Conservation (phyloP, 768 basidiomycete species). For the Collybia nuda region DNA sequence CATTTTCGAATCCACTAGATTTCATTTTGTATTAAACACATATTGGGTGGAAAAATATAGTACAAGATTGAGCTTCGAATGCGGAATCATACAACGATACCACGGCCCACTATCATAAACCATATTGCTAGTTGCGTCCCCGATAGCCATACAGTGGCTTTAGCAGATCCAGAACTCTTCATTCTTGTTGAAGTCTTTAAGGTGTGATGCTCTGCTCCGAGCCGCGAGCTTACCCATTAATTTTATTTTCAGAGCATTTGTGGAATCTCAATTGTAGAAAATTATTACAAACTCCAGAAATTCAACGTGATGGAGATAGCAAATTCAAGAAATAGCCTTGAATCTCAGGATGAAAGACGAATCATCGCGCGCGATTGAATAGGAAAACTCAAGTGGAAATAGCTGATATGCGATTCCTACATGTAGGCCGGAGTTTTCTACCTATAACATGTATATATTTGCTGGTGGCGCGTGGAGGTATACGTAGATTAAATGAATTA, state of each 20-base stretch:
- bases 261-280: slow-evolving; percentile 70
- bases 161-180: slow-evolving; percentile 69
- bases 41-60: slow-evolving; percentile 32
- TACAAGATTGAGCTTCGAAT: slow-evolving; percentile 80
- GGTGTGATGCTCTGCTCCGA: slow-evolving; percentile 33
- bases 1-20: neutral
- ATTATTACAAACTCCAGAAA: slow-evolving; percentile 70
- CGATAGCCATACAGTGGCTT: slow-evolving; percentile 61
- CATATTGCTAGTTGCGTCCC: slow-evolving; percentile 73
- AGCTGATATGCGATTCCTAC: too few relatives aligned
- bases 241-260: slow-evolving; percentile 59
- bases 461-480: too few relatives aligned
- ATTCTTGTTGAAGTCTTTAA: slow-evolving; percentile 85
- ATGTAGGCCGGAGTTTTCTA: too few relatives aligned
- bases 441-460: too few relatives aligned
- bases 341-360: slow-evolving; percentile 19
- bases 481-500: too few relatives aligned
- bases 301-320: slow-evolving; percentile 82
- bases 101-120: slow-evolving; percentile 60
- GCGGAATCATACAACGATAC: slow-evolving; percentile 74
- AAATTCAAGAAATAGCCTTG: slow-evolving; percentile 39
- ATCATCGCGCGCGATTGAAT: slow-evolving; percentile 1
- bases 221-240: neutral
- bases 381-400: too few relatives aligned
- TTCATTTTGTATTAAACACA: neutral